Evolutionary conservation across 1,284 basidiomycete species (phyloP), one percentile per base, ranked within the genome.

Genomic region (Austroboletus olivaceoglutinosus): DNA sequence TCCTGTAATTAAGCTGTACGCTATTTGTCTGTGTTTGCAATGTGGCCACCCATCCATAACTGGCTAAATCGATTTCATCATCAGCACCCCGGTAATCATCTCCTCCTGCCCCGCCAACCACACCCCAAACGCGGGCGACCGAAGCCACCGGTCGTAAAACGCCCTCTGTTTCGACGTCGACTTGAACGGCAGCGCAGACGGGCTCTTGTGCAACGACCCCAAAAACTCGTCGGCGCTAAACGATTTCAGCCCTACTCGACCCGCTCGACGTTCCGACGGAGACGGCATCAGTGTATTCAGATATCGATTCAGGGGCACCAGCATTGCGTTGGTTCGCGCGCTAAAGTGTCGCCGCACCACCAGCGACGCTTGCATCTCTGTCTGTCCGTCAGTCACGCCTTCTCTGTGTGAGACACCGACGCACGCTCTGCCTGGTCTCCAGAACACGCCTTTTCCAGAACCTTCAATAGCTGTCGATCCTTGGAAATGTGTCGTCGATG

Each of bases 231-330:
- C 74, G 29, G 83, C 74, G 59, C 84, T 92, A 71, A 98, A 99
- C 0, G 91, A 82, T 58, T 86, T 88, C 52, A 93, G 73, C 16
- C 80, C 71, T 9, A 55, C 43, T 18, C 50, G 43, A 2, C 57
- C 53, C 11, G 50, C 44, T 9, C 15, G 51, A 40, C 79, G 69
- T 56, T 83, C 81, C 3, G 72, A 65, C 2, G 82, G 83, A 15
- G 82, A 76, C 23, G 92, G 92, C 60, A 95, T 90, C 48, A 95
- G 80, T 0, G 89, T 91, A 55, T 93, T 90, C 43, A 98, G 85
- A 74, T 98, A 98, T 54, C 95, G 85, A 61, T 95, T 89, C 4
- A 99, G 77, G 0, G 96, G 96, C 2, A 92, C 85, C n/a, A 98
- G 81, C 52, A 98, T 79, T 36, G 88, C 85, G 25, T 89, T 91